A percentile compares a stretch with the other conserved stretches of the same genome.
These are phyloP conservation scores for Aeminium ludgeri DNA, from an alignment of 495 filamentous ascomycete genomes.

Conservation along the genomic window DNA sequence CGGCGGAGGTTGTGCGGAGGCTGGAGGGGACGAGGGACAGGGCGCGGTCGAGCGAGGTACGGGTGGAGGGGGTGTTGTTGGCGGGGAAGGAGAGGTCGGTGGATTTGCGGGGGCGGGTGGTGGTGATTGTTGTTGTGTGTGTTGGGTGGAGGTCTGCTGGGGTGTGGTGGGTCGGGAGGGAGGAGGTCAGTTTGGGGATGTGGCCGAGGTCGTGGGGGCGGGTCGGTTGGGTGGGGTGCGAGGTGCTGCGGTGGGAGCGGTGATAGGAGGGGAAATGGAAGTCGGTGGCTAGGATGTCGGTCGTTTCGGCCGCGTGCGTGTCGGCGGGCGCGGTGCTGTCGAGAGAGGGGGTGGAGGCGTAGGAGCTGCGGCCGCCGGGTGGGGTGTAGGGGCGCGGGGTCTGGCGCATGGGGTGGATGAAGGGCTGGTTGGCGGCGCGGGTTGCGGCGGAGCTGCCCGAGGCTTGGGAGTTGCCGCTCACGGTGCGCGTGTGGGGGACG, in stretches of 20 bases:
- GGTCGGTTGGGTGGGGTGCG: conserved; percentile 17
- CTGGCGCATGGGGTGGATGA: conserved; percentile 44
- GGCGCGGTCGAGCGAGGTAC: conserved; percentile 40
- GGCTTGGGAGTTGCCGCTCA: conserved; percentile 39
- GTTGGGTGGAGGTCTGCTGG: too few species aligned
- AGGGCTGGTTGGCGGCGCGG: conserved; percentile 34
- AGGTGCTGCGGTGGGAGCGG: conserved; percentile 15
- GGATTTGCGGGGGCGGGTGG: too few species aligned
- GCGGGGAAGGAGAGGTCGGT: conserved; percentile 32
- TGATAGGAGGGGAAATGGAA: conserved; percentile 15
- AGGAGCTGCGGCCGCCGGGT: conserved; percentile 32
- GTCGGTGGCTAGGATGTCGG: conserved; percentile 22
- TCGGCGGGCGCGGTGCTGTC: too few species aligned
- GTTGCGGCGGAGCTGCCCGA: conserved; percentile 34
- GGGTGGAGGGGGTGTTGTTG: conserved; percentile 32
- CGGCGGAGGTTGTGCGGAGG: conserved; percentile 30
- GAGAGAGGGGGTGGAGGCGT: conserved; percentile 29
- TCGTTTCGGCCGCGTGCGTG: conserved; percentile 28
- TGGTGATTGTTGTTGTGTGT: too few species aligned
- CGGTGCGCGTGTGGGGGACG: conserved; percentile 35
- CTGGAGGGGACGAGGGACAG: conserved; percentile 29
- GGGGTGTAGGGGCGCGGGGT: conserved; percentile 40
- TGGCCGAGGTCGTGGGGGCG: conserved; percentile 29
- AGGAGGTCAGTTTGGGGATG: conserved; percentile 28
- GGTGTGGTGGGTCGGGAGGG: too few species aligned